Base-by-base conservation (phyloP, 495 filamentous ascomycete species). In the Talaromyces adpressus region DNA sequence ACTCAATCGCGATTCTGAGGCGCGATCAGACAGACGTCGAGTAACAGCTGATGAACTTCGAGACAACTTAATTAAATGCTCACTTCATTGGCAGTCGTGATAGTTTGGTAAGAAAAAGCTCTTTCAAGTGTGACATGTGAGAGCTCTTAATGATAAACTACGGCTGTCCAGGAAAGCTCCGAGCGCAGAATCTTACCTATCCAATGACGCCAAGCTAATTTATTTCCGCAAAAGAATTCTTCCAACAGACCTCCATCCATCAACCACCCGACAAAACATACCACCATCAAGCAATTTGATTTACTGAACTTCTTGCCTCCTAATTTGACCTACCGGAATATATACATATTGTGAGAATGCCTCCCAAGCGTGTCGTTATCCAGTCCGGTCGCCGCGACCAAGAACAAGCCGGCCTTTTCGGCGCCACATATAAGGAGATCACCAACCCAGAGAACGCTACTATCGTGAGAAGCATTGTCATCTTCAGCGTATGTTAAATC, bases 401-500 rank as follows among this genome's bases (percentile, higher is more conserved):
- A 60, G 67, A 76, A 65, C 75, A 77, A 65, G 81, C 83, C 73
- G 70, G 84, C 58, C 77, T 85, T 68, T 64, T 85, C 63, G 69
- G 70, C 64, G 72, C 70, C 45, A 66, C 83, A 63, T 91, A 91
- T 74, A 80, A 82, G 52, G 78, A 88, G 64, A 64, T 90, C 70
- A 90, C 85, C 51, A 82, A 82, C 61, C 76, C 89, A 29, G 90
- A 93, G 75, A 92, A 93, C 75, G 80, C 87, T 56, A 81, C 85
- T 62, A 84, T 92, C 63, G 87, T 92, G 64, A 82, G 85, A 70
- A 91, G 89, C 68, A 68, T 92, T 62, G 77, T 86, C 63, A 70
- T 90, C 58, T 92, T 92, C 70, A 86, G 86, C 59, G 90, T 93
- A 80, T 65, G 89, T 83, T 32, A 12, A 47, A 65, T 67, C 29